These are phyloP conservation scores for Leishmania gerbilli DNA, from an alignment of 208 protist species.

Conservation along the genomic window DNA sequence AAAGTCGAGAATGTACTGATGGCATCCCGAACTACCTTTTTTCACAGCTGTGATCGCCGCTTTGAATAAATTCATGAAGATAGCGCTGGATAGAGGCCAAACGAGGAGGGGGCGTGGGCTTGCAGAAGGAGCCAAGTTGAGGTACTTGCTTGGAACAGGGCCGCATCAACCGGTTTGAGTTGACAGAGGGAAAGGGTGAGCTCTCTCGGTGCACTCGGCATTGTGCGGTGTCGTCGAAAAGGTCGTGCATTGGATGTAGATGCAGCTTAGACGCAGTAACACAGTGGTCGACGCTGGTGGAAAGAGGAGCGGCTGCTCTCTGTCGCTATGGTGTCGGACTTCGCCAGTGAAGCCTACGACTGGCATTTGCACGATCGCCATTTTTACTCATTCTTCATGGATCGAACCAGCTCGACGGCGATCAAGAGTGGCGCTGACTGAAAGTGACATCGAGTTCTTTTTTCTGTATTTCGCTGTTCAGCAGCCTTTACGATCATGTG, in stretches of 20 bases:
- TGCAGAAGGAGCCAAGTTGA: not conserved
- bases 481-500: not conserved
- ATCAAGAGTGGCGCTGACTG: not conserved
- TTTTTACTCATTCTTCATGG: not conserved
- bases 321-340: not conserved
- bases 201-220: not conserved
- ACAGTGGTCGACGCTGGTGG: not conserved
- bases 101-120: not conserved
- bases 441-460: not conserved
- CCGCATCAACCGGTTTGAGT: not conserved
- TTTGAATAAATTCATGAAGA: not conserved
- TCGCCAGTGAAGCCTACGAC: not conserved
- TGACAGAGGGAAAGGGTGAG: not conserved
- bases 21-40: not conserved
- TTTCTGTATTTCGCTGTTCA: not conserved
- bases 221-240: not conserved
- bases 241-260: not conserved
- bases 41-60: not conserved
- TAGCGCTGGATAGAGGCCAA: not conserved
- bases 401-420: not conserved
- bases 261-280: too few species aligned
- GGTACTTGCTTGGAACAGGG: not conserved
- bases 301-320: not conserved
- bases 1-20: not conserved
- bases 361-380: not conserved